Conservation (phyloP, 495 filamentous ascomycete genomes). For the Neurospora sp. region DNA sequence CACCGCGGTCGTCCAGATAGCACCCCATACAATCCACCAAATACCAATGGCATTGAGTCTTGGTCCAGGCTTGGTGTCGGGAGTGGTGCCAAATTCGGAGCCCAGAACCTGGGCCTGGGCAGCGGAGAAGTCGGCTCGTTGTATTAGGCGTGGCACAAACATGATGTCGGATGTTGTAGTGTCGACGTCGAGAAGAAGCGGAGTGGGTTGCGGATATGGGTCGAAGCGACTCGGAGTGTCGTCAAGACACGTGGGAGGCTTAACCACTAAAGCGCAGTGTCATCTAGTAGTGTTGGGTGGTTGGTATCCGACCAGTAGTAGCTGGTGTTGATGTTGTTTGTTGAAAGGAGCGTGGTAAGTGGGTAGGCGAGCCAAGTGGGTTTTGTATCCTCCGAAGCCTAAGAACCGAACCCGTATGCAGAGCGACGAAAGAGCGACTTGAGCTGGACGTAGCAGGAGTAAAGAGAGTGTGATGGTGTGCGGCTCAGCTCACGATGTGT, state of each 20-base stretch:
- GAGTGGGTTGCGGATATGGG: neutral
- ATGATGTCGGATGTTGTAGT: slow-evolving; percentile 7
- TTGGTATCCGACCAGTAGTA: neutral
- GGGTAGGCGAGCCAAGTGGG: neutral
- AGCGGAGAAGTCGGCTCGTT: neutral
- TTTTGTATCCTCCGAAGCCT: neutral
- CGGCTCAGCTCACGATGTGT: neutral
- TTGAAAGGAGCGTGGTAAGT: neutral
- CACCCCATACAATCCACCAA: slow-evolving; percentile 26
- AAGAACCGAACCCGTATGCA: neutral
- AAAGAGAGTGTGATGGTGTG: neutral
- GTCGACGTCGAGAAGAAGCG: neutral
- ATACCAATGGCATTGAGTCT: slow-evolving; percentile 19
- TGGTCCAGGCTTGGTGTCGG: slow-evolving; percentile 16
- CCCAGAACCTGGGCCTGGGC: slow-evolving; percentile 8
- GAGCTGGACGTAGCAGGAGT: neutral
- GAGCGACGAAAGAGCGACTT: neutral
- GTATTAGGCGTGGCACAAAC: slow-evolving; percentile 13
- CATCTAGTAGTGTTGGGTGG: neutral
- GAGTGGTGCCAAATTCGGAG: slow-evolving; percentile 24
- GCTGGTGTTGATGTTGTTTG: neutral
- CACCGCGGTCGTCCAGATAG: slow-evolving; percentile 48
- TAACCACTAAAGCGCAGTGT: neutral
- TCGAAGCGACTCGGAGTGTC: neutral
- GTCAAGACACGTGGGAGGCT: neutral